Evolutionary conservation across 1,284 basidiomycete genomes (phyloP), one percentile per base, ranked within the genome.

Genomic region (Ganoderma resinaceum): DNA sequence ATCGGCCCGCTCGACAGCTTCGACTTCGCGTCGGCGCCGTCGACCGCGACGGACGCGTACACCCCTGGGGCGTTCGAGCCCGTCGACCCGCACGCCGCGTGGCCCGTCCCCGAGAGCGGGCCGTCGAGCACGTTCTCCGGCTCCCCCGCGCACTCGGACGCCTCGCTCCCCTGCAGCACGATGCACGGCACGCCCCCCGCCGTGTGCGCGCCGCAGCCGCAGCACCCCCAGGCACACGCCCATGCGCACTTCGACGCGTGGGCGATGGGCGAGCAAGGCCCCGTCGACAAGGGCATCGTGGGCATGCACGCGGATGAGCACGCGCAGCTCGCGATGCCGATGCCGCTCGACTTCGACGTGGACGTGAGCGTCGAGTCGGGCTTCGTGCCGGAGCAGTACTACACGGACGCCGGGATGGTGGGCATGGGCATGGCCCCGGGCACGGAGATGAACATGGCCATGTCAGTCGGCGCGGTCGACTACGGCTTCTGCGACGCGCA

Each of bases 111-210:
- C 26, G 69, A 70, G 71, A 72, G 71, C 59, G 71, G 80, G 1
- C 79, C 84, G 1, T 81, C 83, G 5, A 83, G 85, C 16, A 76
- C 80, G 11, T 84, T 85, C 74, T 83, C 83, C 0, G 82, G 82
- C 12, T 87, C 86, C 0, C 86, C 86, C 0, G 78, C 81, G 0
- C 80, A 69, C 2, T 84, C 84, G 0, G 82, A 83, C 26, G 74
- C 76, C 31, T 75, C 80, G n/a, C 72, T 85, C 0, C 71, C 71
- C 1, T 33, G 26, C 52, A 14, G 58, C 20, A 23, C 42, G 37
- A 38, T 62, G 42, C 52, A 61, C 65, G 26, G 14, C 35, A 46
- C 12, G 52, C 61, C 35, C 60, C 46, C 55, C 12, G 40, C 60
- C 14, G 67, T 69, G 58, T 69, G 66, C 37, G 68, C 68, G 40